Evolutionary conservation across 2,329 filamentous ascomycete genomes (phyloP).

Genomic region (Thielaviopsis musarum): DNA sequence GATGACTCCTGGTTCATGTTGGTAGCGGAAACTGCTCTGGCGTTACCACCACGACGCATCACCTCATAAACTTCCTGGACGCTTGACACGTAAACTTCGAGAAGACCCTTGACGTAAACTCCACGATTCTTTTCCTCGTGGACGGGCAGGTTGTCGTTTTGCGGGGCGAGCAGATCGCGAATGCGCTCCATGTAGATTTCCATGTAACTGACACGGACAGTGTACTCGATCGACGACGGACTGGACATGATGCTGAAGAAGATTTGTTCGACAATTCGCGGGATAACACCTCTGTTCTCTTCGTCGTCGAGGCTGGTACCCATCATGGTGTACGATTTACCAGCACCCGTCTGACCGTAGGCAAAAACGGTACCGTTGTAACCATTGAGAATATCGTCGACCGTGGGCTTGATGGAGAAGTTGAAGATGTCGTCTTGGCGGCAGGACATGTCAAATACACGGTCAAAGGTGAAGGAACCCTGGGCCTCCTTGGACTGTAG

Average conservation of each 20-base stretch:
- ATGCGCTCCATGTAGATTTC: conserved; percentile 99
- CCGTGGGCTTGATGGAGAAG: conserved; percentile 88
- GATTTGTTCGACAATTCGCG: conserved; percentile 92
- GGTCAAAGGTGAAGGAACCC: conserved; percentile 88
- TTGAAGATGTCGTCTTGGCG: conserved; percentile 90
- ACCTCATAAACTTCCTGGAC: conserved; percentile 95
- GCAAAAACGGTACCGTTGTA: conserved; percentile 99
- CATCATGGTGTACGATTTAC: conserved; percentile 96
- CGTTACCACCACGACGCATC: conserved; percentile 79
- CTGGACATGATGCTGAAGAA: conserved; percentile 89
- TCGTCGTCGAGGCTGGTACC: conserved; percentile 74
- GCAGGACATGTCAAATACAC: conserved; percentile 89
- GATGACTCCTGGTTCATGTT: conserved; percentile 99
- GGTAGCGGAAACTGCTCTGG: conserved; percentile 82
- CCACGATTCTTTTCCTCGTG: conserved; percentile 95
- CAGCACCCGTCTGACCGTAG: conserved; percentile 93
- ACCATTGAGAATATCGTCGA: conserved; percentile 95
- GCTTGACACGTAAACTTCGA: conserved; percentile 90
- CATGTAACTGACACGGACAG: conserved; percentile 98
- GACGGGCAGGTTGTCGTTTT: conserved; percentile 92
- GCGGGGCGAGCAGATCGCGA: conserved; percentile 76
- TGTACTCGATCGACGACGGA: conserved; percentile 90
- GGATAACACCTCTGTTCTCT: conserved; percentile 80
- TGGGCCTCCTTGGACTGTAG: conserved; percentile 62
- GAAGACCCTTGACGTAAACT: conserved; percentile 87